phyloP scores from a whole-genome alignment of 2,329 filamentous ascomycete species.

The Talaromyces islandicus region DNA sequence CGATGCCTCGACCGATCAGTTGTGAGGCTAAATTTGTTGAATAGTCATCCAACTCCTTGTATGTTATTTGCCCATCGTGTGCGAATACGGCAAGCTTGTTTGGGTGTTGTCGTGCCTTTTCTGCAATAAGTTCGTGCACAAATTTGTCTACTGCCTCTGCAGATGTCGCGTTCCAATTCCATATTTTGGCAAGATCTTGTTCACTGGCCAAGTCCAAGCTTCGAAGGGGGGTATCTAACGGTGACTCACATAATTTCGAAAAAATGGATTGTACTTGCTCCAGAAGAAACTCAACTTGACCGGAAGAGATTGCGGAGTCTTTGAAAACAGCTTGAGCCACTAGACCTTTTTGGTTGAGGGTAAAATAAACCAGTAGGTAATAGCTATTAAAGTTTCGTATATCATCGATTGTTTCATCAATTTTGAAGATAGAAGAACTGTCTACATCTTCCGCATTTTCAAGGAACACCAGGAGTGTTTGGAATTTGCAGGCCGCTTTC shows the following conservation, averaged over 20 bases:
- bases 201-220: background rate
- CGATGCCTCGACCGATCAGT: background rate
- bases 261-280: background rate
- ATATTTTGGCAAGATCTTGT: background rate
- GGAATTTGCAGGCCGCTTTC: background rate
- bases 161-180: background rate
- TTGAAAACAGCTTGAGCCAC: background rate
- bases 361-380: background rate
- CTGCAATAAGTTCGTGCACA: conserved; percentile 2
- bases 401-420: conserved; percentile 1
- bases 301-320: background rate
- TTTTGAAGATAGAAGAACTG: background rate
- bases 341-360: background rate
- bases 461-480: conserved; percentile 2
- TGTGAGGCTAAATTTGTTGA: background rate
- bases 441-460: background rate
- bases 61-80: background rate
- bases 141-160: background rate
- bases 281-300: background rate
- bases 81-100: background rate
- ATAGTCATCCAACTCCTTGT: background rate
- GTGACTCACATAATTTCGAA: background rate
- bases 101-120: background rate
- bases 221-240: background rate
- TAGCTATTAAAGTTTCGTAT: conserved; percentile 1